phyloP scores from a whole-genome alignment of 2,329 filamentous ascomycete genomes.

The Clarireedia monteithiana region DNA sequence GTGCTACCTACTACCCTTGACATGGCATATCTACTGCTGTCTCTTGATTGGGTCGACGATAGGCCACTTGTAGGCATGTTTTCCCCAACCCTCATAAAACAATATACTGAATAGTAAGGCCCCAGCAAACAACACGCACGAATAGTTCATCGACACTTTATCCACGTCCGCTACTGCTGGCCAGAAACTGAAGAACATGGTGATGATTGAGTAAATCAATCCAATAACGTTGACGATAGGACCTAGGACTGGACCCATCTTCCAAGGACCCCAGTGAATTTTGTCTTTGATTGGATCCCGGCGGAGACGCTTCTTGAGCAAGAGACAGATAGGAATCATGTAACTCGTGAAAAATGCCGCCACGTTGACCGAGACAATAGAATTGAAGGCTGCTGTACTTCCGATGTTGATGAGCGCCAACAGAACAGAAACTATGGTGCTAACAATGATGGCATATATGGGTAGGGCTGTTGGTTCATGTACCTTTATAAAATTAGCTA shows the following conservation, averaged over 20 bases:
- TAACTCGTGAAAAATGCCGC: conserved; percentile 38
- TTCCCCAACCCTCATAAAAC: conserved; percentile 13
- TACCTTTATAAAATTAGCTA: not conserved
- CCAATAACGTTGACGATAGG: conserved; percentile 3
- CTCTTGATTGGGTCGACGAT: conserved; percentile 22
- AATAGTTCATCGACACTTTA: conserved; percentile 10
- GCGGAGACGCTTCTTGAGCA: conserved; percentile 35
- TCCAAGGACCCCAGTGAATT: conserved; percentile 12
- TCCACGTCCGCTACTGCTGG: not conserved
- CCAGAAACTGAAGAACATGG: conserved; percentile 11
- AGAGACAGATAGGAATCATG: conserved; percentile 31
- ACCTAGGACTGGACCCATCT: conserved; percentile 10
- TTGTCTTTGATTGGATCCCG: conserved; percentile 8
- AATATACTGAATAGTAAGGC: conserved; percentile 1
- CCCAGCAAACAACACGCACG: conserved; percentile 6
- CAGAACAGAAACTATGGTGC: conserved; percentile 28
- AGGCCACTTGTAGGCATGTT: conserved; percentile 39
- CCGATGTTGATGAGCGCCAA: conserved; percentile 37
- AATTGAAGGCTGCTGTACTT: conserved; percentile 35
- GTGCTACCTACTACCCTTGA: not conserved
- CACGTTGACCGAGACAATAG: conserved; percentile 36
- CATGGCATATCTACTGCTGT: conserved; percentile 7
- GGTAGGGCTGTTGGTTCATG: conserved; percentile 17
- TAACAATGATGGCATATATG: conserved; percentile 17
- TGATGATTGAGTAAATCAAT: conserved; percentile 4